Percentiles rank a stretch among this genome's conserved stretches.
Conservation (phyloP, 129 eudicot genomes). For the Scalesia atractyloides region DNA sequence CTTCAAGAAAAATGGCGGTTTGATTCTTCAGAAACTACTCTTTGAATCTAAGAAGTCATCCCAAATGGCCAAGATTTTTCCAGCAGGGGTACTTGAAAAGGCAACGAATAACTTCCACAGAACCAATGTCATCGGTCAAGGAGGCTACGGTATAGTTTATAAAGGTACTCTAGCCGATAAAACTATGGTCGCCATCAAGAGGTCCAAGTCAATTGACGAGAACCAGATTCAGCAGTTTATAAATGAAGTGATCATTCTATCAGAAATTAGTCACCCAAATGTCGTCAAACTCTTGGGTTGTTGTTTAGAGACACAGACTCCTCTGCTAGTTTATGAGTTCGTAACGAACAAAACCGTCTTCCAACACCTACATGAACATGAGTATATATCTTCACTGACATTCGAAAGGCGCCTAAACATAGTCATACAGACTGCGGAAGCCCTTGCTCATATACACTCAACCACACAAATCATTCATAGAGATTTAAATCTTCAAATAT, state of each 20-base stretch:
- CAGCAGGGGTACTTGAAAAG: slow-evolving; percentile 20
- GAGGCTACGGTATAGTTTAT: not conserved
- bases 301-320: no score
- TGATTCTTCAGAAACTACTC: slow-evolving; percentile 32
- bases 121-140: slow-evolving; percentile 16
- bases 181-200: not conserved
- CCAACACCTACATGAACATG: no score
- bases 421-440: slow-evolving; percentile 12
- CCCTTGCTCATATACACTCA: slow-evolving; percentile 10
- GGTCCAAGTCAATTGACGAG: slow-evolving; percentile 16
- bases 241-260: slow-evolving; percentile 28
- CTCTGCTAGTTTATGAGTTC: no score
- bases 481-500: slow-evolving; percentile 9
- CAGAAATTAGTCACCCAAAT: slow-evolving; percentile 19
- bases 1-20: slow-evolving; percentile 26
- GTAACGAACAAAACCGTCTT: no score
- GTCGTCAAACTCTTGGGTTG: no score
- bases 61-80: slow-evolving; percentile 21
- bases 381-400: no score
- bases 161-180: not conserved
- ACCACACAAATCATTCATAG: no score
- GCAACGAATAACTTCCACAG: slow-evolving; percentile 21
- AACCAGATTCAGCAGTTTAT: slow-evolving; percentile 29
- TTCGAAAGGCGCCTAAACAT: not conserved
- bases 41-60: slow-evolving; percentile 5